Base-by-base conservation (phyloP, 768 basidiomycete species). In the Suillus clintonianus region DNA sequence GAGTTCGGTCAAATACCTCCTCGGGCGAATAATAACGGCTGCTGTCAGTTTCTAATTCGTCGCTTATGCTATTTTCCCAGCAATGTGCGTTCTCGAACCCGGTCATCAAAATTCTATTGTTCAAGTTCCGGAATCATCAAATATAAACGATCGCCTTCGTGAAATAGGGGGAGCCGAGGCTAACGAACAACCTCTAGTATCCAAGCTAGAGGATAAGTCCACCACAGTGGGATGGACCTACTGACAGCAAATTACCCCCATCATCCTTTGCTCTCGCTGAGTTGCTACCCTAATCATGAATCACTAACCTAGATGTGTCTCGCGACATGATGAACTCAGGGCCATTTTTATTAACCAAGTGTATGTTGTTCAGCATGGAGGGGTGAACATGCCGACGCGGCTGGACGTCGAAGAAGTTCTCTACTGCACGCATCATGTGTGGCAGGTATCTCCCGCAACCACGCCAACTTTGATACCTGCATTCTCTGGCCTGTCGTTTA, bases 361-460 rank as follows among this genome's bases (percentile, higher is more conserved):
- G 86, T 86, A 4, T 69, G 74, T 6, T 74, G 84, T 42, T 83
- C 82, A 5, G 80, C 87, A 10, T 87, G 86, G 85, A 80, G 81
- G 81, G 80, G 81, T 85, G 59, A 24, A 47, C 9, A 47, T 47
- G 22, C 24, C 47, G 81, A 85, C 39, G 80, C 39, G 80, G 77
- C 64, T 82, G 78, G 56, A 77, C 79, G 9, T 67, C 88, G 54
- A 82, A 86, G 80, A 85, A 82, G 67, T 82, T 79, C n/a, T 77
- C 81, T n/a, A 78, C 82, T 62, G 72, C 77, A 32, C 64, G 66
- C 34, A 65, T 69, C 34, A 65, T 54, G 42, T 45, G 51, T 53
- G 61, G 71, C 60, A 39, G 63, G 70, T 32, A 67, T 70, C 56
- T 39, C 62, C 59, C 30, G 75, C 81, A 14, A 76, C 75, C 32